Base-by-base conservation (phyloP, 176 grass and related monocot genomes). In the Alloteropsis semialata region DNA sequence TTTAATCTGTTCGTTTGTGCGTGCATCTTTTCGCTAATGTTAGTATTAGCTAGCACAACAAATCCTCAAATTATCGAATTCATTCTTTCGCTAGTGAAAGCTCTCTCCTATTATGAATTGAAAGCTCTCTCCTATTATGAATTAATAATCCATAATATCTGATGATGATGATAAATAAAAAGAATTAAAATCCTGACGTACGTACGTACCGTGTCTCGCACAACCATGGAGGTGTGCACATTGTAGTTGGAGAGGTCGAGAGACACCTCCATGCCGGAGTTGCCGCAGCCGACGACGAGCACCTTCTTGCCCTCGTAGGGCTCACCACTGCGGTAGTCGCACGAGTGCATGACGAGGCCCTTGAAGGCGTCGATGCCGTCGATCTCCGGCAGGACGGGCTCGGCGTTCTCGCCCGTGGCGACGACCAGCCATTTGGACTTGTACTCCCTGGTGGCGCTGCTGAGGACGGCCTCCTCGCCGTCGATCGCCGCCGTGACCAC, bases 341-440 rank as follows among this genome's bases (percentile, higher is more conserved):
- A 90, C 3, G 92, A 95, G 79, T 98, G 96, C 51, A 95, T 78
- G 17, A 92, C 49, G 24, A 81, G 50, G 2, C 96, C 96, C 48
- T 53, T 88, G 36, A 86, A 98, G 9, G 5, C 25, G 11, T 51
- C 27, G 15, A 87, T 65, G 37, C 96, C 96, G 0, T 92, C 84
- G 37, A 98, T 95, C 72, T 91, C 87, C n/a, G 91, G 96, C 78
- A 93, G 1, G 0, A 65, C 89, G 4, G 91, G 81, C 65, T 95
- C 96, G 0, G 92, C 96, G 88, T 98, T 98, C 85, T 98, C 96
- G 28, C 96, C 96, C 0, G 92, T 93, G 3, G 96, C 96, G 5
- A 95, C 96, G 6, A 98, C 92, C 30, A 98, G 72, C 91, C 96
- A 98, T 27, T 55, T 86, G 49, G 87, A 84, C 3, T 84, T 34